Evolutionary conservation across 2,329 filamentous ascomycete genomes (phyloP).

Genomic region (Chaetomium globosum): DNA sequence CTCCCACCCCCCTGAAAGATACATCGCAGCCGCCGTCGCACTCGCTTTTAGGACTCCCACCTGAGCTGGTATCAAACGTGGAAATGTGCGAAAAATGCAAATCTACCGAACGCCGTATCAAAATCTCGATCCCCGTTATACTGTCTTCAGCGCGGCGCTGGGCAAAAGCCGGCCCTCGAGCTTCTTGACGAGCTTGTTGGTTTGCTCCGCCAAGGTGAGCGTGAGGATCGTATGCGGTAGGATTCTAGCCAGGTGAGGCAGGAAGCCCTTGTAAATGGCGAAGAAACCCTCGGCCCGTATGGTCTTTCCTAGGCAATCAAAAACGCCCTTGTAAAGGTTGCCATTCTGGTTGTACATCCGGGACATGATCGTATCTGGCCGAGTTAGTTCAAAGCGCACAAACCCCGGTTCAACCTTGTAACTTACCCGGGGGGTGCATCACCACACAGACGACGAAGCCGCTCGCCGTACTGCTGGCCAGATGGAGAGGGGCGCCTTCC

Average conservation of each 20-base stretch:
- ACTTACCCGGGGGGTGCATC: conserved; percentile 90
- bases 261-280: conserved; percentile 96
- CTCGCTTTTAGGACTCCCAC: conserved; percentile 16
- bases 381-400: conserved; percentile 6
- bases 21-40: not conserved
- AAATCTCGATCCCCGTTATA: conserved; percentile 21
- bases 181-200: conserved; percentile 85
- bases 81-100: conserved; percentile 19
- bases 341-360: conserved; percentile 98
- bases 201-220: conserved; percentile 91
- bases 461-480: conserved; percentile 84
- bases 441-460: conserved; percentile 96
- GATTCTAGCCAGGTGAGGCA: conserved; percentile 91
- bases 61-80: conserved; percentile 25
- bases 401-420: conserved; percentile 19
- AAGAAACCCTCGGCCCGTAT: conserved; percentile 86
- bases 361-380: conserved; percentile 92
- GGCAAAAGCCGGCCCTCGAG: conserved; percentile 64
- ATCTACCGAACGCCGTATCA: conserved; percentile 26
- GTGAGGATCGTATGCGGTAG: conserved; percentile 95
- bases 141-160: conserved; percentile 25
- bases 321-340: conserved; percentile 90
- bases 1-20: not conserved
- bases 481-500: conserved; percentile 85
- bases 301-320: conserved; percentile 90